Conservation (phyloP, 176 grass and related monocot species). For the Cenchrus fungigraminus region DNA sequence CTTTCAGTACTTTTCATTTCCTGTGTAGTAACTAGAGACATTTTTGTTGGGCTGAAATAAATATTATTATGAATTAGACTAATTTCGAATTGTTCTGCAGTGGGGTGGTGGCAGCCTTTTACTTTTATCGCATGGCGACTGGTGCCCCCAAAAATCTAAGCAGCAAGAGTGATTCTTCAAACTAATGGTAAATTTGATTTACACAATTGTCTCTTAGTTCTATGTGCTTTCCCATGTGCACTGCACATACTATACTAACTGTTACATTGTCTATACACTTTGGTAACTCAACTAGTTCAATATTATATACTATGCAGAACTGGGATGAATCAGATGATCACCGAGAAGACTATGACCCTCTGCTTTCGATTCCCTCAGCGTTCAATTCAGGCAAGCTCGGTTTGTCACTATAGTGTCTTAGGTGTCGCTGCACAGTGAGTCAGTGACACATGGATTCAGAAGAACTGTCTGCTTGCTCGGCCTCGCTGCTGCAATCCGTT, state of each 20-base stretch:
- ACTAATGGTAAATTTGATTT: conserved; percentile 46
- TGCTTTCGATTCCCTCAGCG: background rate
- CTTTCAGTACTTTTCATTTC: conserved; percentile 15
- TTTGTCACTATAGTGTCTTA: background rate
- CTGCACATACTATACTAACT: background rate
- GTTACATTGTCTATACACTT: background rate
- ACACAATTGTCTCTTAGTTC: background rate
- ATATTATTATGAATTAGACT: conserved; percentile 13
- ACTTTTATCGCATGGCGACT: conserved; percentile 48
- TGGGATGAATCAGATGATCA: conserved; percentile 18
- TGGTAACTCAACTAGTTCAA: conserved; percentile 15
- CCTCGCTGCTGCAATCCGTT: background rate
- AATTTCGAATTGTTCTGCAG: conserved; percentile 50
- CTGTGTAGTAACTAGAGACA: background rate
- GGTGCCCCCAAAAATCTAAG: conserved; percentile 31
- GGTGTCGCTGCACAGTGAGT: background rate
- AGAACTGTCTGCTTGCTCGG: background rate
- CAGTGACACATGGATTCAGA: conserved; percentile 14
- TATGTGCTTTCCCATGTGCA: conserved; percentile 3
- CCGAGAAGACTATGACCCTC: background rate
- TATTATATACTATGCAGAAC: conserved; percentile 1
- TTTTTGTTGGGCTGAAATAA: background rate
- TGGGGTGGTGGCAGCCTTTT: conserved; percentile 58
- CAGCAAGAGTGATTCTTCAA: conserved; percentile 36
- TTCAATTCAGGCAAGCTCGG: conserved; percentile 12